Base-by-base conservation (phyloP, 352 stramenopile species). In the Phytophthora sojae region DNA sequence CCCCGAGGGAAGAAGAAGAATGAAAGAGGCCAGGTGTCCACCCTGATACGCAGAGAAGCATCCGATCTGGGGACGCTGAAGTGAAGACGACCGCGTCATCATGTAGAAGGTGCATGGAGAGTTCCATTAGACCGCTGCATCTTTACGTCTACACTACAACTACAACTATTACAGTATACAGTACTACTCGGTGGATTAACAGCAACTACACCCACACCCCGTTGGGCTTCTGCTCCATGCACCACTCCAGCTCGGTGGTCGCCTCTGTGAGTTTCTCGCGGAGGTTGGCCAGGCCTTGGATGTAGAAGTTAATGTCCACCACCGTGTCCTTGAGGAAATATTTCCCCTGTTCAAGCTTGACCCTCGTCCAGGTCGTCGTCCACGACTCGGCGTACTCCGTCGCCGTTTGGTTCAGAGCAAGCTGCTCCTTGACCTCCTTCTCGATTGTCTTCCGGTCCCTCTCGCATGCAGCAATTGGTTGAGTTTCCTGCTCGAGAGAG, bases 31-130 rank as follows among this genome's bases (percentile, higher is more conserved):
- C 45, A 26, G 6, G 19, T 15, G 9, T 52, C 45, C 9, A 1
- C 45, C 29, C 45, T 52, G 45, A 52, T 52, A 52, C 19, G 45
- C 8, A 52, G 39, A 25, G 45, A 26, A 52, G 45, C 19, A 52
- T 17, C 19, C 45, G 45, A 52, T 29, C 45, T 52, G 45, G 45
- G n/a, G 45, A 6, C n/a, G 17, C n/a, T 4, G 44, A 12, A 6
- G 44, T n/a, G 6, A 50, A 21, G 17, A 14, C 45, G 19, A 52
- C 44, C 19, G 44, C 44, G 44, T 37, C n/a, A 50, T 50, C 44
- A 12, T 26, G 37, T 26, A 52, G 45, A 52, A 52, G 45, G 45
- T 26, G 45, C 45, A 26, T 17, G 45, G 45, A 52, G 19, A 15
- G 45, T 52, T 52, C 45, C n/a, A 52, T 26, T 52, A 17, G 29